These are phyloP conservation scores for Diaporthe eres DNA, from an alignment of 2,329 filamentous ascomycete species.

Conservation along the genomic window DNA sequence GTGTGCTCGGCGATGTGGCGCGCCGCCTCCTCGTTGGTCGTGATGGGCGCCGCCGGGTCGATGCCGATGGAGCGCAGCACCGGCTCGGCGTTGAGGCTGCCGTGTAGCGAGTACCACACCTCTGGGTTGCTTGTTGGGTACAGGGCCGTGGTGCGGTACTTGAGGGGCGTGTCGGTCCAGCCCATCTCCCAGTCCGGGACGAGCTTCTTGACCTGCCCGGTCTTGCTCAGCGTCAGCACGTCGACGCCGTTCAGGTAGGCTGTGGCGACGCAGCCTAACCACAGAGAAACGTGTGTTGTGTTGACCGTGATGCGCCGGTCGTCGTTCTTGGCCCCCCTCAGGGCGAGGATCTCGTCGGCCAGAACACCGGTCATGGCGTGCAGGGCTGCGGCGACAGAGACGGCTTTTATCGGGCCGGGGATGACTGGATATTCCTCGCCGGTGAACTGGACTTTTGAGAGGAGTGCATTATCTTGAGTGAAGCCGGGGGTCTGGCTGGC, in stretches of 20 bases:
- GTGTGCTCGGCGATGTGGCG: conserved; percentile 51
- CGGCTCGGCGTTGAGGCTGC: conserved; percentile 59
- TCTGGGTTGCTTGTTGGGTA: conserved; percentile 62
- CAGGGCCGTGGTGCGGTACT: conserved; percentile 58
- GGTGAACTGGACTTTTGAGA: conserved; percentile 50
- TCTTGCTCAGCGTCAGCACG: conserved; percentile 47
- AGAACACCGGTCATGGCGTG: conserved; percentile 55
- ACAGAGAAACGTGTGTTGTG: conserved; percentile 62
- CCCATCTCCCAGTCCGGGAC: conserved; percentile 56
- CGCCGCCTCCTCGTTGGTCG: conserved; percentile 50
- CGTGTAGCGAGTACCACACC: conserved; percentile 66
- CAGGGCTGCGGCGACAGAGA: conserved; percentile 50
- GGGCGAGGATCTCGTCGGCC: conserved; percentile 52
- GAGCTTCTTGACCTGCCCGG: conserved; percentile 50
- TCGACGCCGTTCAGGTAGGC: conserved; percentile 56
- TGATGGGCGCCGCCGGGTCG: conserved; percentile 48
- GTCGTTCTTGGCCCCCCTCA: conserved; percentile 48
- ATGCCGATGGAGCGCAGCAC: conserved; percentile 63
- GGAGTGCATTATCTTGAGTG: conserved; percentile 47
- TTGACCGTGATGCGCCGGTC: conserved; percentile 55
- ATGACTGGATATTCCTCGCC: conserved; percentile 51
- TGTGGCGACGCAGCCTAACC: conserved; percentile 57
- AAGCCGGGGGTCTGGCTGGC: conserved; percentile 52
- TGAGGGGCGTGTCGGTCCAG: conserved; percentile 53
- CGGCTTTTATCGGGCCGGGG: conserved; percentile 54